Percentiles rank a stretch among this genome's conserved stretches.
These are phyloP conservation scores for Ceratorhiza oryzae-sativae DNA, from an alignment of 1,284 basidiomycete species.

Conservation along the genomic window DNA sequence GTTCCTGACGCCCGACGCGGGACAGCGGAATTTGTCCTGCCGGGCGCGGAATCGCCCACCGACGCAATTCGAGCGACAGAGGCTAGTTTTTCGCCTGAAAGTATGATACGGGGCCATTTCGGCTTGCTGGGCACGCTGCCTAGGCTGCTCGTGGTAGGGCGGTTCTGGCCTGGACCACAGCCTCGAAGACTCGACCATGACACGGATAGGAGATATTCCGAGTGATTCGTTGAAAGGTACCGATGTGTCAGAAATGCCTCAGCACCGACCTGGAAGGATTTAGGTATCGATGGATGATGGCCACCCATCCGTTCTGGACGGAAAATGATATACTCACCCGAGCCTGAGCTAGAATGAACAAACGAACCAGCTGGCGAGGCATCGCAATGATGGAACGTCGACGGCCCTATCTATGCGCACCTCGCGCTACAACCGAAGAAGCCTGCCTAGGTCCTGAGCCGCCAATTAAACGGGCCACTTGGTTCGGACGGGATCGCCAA, in stretches of 20 bases:
- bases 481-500: neutral
- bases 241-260: neutral
- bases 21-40: neutral
- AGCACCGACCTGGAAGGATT: neutral
- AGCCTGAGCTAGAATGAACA: neutral
- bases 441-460: neutral
- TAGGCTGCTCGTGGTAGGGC: neutral
- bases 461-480: neutral
- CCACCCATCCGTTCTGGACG: neutral
- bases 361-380: conserved; percentile 1
- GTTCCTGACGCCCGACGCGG: neutral
- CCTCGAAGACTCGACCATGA: neutral
- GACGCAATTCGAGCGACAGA: neutral
- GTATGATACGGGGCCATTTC: neutral
- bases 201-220: neutral
- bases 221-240: neutral
- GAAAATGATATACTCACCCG: neutral
- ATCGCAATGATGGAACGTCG: neutral
- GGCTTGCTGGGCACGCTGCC: neutral
- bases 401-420: conserved; percentile 13
- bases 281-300: neutral
- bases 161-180: neutral
- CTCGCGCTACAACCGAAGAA: neutral
- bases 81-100: neutral
- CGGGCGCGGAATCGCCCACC: neutral